A percentile compares a stretch with the other conserved stretches of the same genome.
These are phyloP conservation scores for Hyphopichia burtonii DNA, from an alignment of 1,139 yeast genomes.

Conservation along the genomic window DNA sequence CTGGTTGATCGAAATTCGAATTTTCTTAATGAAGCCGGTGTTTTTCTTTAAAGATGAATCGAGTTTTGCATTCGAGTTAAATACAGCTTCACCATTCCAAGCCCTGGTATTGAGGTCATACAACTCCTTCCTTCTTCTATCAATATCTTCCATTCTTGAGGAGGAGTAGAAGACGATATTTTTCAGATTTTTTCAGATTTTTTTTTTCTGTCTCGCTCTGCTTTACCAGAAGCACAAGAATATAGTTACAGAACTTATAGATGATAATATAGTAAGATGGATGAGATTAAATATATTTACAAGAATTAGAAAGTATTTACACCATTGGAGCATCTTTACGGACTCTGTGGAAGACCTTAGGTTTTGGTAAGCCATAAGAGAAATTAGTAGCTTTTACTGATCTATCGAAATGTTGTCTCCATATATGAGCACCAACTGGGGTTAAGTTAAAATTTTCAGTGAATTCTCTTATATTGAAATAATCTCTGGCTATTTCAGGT, in stretches of 20 bases:
- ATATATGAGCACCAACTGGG: conserved; percentile 88
- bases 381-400: conserved; percentile 67
- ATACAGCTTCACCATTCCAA: conserved; percentile 51
- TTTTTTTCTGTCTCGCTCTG: background rate
- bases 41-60: conserved; percentile 85
- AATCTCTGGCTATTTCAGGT: conserved; percentile 27
- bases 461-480: conserved; percentile 73
- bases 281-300: background rate
- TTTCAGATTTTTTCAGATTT: background rate
- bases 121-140: conserved; percentile 21
- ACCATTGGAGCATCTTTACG: conserved; percentile 31
- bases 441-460: conserved; percentile 52
- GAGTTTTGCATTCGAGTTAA: conserved; percentile 32
- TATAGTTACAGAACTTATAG: too few species aligned
- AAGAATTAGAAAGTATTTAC: background rate
- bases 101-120: conserved; percentile 44
- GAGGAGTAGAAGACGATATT: conserved; percentile 5
- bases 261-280: too few species aligned
- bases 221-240: background rate
- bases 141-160: conserved; percentile 6
- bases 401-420: conserved; percentile 86
- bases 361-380: conserved; percentile 68
- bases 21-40: conserved; percentile 74
- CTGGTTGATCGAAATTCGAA: conserved; percentile 54
- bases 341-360: conserved; percentile 68